Evolutionary conservation across 2,329 filamentous ascomycete genomes (phyloP), one percentile per base, ranked within the genome.

Genomic region (Albophoma yamanashiensis): DNA sequence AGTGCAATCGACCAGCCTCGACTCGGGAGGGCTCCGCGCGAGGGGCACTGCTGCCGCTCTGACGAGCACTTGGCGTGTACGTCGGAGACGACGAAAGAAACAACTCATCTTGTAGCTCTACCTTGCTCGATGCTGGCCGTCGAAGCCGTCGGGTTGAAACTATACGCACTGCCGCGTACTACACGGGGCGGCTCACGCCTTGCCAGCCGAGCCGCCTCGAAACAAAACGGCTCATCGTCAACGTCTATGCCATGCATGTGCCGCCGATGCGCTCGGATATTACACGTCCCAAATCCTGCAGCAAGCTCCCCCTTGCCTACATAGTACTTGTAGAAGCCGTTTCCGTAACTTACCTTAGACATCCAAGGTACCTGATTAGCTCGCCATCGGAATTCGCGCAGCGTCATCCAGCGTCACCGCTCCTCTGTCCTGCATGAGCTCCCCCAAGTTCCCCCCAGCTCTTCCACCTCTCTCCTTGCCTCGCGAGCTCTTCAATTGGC

Each of bases 91-190:
- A 31, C 7, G 25, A 56, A 42, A 56, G 39, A 56, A 56, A 56
- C 55, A 56, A 56, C 55, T 53, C 58, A 59, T 36, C 45, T 55
- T 43, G 58, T 56, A 56, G 55, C 31, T 55, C 50, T 55, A 55
- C 50, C 7, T 55, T 15, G 17, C 20, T 20, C 17, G 15, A 12
- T 4, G 31, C 25, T 20, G 17, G 50, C 50, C 20, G 20, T 9
- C 31, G 7, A 38, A 8, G 50, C 31, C 14, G 20, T 2, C 11
- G 50, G 4, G 5, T 9, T 11, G 31, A 55, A 36, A 1, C 20
- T 55, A 34, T 52, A 53, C 50, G 11, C 50, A 14, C 8, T 6
- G 31, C 50, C 2, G 34, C 27, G 27, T 31, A 31, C 27, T 31
- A 31, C 3, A 31, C 27, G 27, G 27, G 27, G 27, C 17, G 50